Conservation (phyloP, 192 early-diverging fungal genomes). For the Martensiomyces pterosporus region DNA sequence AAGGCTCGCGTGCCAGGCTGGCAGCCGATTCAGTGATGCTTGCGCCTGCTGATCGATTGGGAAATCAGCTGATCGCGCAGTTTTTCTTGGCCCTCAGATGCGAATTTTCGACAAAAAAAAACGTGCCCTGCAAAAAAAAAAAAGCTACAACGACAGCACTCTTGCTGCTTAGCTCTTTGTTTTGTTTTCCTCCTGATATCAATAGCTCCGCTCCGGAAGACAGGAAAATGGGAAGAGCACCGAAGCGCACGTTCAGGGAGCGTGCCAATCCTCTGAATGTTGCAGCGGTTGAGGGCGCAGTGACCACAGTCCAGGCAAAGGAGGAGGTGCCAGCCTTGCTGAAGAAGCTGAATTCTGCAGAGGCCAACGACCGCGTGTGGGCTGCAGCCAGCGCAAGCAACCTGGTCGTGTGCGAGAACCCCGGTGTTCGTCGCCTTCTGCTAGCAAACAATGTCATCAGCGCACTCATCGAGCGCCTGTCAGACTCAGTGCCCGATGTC, state of each 20-base stretch:
- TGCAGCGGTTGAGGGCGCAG: constrained; percentile 18
- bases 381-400: constrained; percentile 83
- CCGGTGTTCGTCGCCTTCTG: constrained; percentile 57
- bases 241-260: constrained; percentile 44
- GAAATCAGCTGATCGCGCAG: no score
- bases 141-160: no score
- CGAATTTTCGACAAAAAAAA: no score
- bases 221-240: constrained; percentile 48
- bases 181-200: not conserved
- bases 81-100: no score
- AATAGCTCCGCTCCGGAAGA: no score
- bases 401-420: constrained; percentile 51
- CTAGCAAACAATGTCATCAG: constrained; percentile 67
- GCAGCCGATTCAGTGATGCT: no score
- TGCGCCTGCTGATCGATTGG: no score
- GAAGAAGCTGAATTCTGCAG: constrained; percentile 59
- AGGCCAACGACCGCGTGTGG: constrained; percentile 79
- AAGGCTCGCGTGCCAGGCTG: no score
- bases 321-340: constrained; percentile 36
- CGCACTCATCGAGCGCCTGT: constrained; percentile 66
- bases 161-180: no score
- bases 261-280: constrained; percentile 36
- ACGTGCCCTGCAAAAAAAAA: no score
- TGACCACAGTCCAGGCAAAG: constrained; percentile 22
- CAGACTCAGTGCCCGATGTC: constrained; percentile 67